Evolutionary conservation across 495 filamentous ascomycete genomes (phyloP).

Genomic region (Trichoderma orchidacearum): DNA sequence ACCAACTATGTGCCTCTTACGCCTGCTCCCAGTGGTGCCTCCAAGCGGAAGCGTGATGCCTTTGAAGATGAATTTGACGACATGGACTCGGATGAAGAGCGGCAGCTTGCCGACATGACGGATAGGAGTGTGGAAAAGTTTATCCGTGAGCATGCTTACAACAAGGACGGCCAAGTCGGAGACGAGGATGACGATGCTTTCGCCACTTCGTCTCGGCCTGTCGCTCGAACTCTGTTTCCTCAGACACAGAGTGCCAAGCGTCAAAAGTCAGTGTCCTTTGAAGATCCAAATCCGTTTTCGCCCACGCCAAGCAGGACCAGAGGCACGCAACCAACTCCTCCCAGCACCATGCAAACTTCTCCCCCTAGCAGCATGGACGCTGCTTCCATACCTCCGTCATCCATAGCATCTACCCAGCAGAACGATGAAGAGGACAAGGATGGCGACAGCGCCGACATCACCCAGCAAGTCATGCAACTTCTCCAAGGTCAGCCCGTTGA

Average conservation of each 20-base stretch:
- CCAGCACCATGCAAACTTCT: neutral
- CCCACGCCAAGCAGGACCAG: neutral
- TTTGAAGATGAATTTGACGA: neutral
- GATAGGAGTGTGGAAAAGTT: neutral
- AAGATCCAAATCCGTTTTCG: neutral
- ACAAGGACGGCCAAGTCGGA: neutral
- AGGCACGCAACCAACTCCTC: neutral
- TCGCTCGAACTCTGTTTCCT: neutral
- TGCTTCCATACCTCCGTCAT: neutral
- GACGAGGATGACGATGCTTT: neutral
- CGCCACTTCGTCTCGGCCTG: neutral
- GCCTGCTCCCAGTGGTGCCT: neutral
- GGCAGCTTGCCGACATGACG: neutral
- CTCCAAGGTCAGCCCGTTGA: neutral
- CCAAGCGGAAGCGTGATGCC: neutral
- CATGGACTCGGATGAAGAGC: slow-evolving; percentile 1
- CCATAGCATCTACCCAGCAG: neutral
- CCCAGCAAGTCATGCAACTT: neutral
- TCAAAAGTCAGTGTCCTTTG: neutral
- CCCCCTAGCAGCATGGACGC: neutral
- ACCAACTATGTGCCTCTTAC: neutral
- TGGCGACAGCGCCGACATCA: neutral
- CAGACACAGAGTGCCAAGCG: neutral
- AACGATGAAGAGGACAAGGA: neutral
- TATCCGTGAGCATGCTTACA: neutral